Conservation (phyloP, 352 stramenopile species). For the Pythium sp. region DNA sequence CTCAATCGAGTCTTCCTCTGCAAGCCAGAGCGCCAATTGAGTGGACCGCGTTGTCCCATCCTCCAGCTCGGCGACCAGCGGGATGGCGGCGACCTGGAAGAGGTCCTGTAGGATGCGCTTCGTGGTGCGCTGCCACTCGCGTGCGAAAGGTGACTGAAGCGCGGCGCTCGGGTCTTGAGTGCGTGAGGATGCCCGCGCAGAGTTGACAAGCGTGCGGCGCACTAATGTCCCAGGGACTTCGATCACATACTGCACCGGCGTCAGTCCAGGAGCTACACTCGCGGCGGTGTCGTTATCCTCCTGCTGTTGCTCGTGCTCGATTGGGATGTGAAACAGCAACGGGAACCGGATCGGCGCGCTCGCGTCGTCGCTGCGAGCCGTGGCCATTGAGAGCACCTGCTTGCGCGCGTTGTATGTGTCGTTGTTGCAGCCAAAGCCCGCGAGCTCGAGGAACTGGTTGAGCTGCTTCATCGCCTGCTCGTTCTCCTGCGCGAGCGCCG, state of each 20-base stretch:
- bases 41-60: slow-evolving; percentile 24
- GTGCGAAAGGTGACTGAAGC: slow-evolving; percentile 45
- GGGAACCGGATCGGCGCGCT: slow-evolving; percentile 44
- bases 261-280: not conserved
- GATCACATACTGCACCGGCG: slow-evolving; percentile 39
- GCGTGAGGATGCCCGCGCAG: slow-evolving; percentile 13
- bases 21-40: slow-evolving; percentile 52
- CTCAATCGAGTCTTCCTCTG: slow-evolving; percentile 36
- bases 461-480: slow-evolving; percentile 77
- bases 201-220: slow-evolving; percentile 49
- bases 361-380: slow-evolving; percentile 14
- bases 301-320: slow-evolving; percentile 11
- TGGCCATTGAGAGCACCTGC: slow-evolving; percentile 38
- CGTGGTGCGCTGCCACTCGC: slow-evolving; percentile 66
- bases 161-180: slow-evolving; percentile 31
- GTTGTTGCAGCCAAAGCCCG: slow-evolving; percentile 64
- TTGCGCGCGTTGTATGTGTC: slow-evolving; percentile 54
- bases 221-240: slow-evolving; percentile 51
- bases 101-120: slow-evolving; percentile 59
- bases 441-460: slow-evolving; percentile 73
- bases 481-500: slow-evolving; percentile 44
- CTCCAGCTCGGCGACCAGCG: slow-evolving; percentile 22
- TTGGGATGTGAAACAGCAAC: slow-evolving; percentile 53
- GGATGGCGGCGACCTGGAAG: slow-evolving; percentile 55
- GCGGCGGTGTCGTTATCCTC: not conserved